Conservation (phyloP, 805 yeast genomes). For the Candida coleopterorum region DNA sequence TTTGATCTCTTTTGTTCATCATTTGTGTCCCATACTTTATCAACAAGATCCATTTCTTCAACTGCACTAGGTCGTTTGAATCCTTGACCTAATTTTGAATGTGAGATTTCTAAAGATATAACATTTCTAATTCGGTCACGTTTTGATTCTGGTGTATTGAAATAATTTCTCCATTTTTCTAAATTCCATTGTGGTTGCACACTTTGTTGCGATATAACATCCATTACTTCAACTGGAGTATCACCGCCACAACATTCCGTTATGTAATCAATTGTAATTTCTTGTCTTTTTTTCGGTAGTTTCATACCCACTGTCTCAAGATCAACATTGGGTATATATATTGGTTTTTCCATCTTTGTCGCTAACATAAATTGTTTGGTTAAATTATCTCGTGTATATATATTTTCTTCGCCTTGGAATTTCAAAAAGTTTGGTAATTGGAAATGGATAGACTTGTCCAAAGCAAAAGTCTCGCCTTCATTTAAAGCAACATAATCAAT, state of each 20-base stretch:
- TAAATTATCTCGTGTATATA: constrained; percentile 28
- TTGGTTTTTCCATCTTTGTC: constrained; percentile 39
- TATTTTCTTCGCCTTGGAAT: constrained; percentile 20
- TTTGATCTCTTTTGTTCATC: constrained; percentile 42
- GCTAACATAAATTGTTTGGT: constrained; percentile 30
- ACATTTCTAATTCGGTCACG: constrained; percentile 75
- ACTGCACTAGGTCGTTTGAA: constrained; percentile 68
- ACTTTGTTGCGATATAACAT: constrained; percentile 74
- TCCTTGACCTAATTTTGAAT: constrained; percentile 41
- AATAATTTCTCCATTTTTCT: constrained; percentile 72
- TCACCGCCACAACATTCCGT: constrained; percentile 60
- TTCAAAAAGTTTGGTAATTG: constrained; percentile 42
- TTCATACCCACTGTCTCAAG: constrained; percentile 38
- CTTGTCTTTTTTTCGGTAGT: constrained; percentile 42
- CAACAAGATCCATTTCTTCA: constrained; percentile 61
- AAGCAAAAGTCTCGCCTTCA: constrained; percentile 57
- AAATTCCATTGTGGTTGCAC: constrained; percentile 62
- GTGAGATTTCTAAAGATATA: constrained; percentile 73
- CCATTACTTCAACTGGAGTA: constrained; percentile 75
- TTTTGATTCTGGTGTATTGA: constrained; percentile 34
- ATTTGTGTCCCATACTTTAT: constrained; percentile 51
- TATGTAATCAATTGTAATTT: constrained; percentile 51
- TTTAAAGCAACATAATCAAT: constrained; percentile 78
- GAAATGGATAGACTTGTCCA: constrained; percentile 43
- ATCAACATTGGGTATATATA: constrained; percentile 33